Base-by-base conservation (phyloP, 2,329 filamentous ascomycete genomes). In the Ceratocystis diversiconidia region DNA sequence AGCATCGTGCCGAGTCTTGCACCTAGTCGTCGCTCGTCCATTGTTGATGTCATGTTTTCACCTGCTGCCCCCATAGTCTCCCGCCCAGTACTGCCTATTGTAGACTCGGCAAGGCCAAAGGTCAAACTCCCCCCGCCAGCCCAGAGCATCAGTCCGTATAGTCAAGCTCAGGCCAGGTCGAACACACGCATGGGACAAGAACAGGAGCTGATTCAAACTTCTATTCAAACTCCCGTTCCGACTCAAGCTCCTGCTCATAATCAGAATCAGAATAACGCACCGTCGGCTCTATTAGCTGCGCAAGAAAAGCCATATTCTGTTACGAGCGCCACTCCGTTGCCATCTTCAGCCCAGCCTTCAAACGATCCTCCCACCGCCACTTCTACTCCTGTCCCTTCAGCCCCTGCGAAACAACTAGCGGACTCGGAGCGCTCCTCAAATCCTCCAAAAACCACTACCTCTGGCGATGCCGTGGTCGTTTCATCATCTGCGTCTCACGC, bases 1-100 rank as follows among this genome's bases (percentile, higher is more conserved):
- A 96, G 92, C 71, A 78, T 95, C 69, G 87, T 88, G n/a, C 84
- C 94, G 74, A 96, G 92, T 72, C 78, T 95, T 69, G 87, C 88
- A 19, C 84, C 94, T 74, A 96, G 92, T 72, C 84, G 92, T 65
- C 84, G 92, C 62, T 96, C 92, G 1, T 96, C 92, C n/a, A 78
- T 84, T 68, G 80, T 77, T 41, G 83, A 85, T 25, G 76, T 77
- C 64, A 80, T 92, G 69, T 85, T 90, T 69, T 96, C 92, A 1
- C 91, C 92, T 0, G 86, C 87, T 10, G 89, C 85, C 1, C 94
- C 90, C 3, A 82, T 87, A 66, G 84, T 90, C 74, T 88, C 90
- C 30, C 82, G 88, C 43, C 80, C 84, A 3, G 80, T 82, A 2
- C 80, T 85, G 64, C 77, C 81, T 10, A 62, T 50, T 25, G 77